A percentile compares a stretch with the other conserved stretches of the same genome.
phyloP scores from a whole-genome alignment of 192 early-diverging fungal genomes.

The Phlyctochytrium planicorne region DNA sequence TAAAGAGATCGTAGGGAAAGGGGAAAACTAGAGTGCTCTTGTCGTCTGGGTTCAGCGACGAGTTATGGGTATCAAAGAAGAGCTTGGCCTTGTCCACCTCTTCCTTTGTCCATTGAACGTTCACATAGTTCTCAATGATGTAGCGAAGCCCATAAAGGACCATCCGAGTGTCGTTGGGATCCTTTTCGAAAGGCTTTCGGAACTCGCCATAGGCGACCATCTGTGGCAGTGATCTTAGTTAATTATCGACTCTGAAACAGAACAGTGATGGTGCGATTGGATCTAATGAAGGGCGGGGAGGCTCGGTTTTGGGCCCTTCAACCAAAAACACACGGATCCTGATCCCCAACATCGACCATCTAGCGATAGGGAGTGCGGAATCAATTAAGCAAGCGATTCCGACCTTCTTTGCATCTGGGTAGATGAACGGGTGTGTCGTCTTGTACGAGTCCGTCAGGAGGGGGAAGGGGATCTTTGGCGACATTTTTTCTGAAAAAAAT shows the following conservation, averaged over 20 bases:
- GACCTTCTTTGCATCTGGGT: conserved; percentile 67
- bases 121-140: conserved; percentile 76
- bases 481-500: background rate
- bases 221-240: conserved; percentile 15
- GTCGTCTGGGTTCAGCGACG: conserved; percentile 32
- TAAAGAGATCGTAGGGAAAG: conserved; percentile 76
- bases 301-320: too few species aligned
- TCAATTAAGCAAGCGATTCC: too few species aligned
- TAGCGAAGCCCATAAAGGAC: conserved; percentile 85
- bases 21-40: conserved; percentile 51
- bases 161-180: conserved; percentile 68
- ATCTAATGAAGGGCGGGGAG: background rate
- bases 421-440: conserved; percentile 70
- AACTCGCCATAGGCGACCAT: conserved; percentile 85
- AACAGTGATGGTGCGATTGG: background rate
- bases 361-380: background rate
- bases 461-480: conserved; percentile 49
- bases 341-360: background rate
- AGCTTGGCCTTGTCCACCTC: conserved; percentile 66
- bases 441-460: conserved; percentile 89
- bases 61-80: conserved; percentile 78
- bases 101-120: conserved; percentile 61
- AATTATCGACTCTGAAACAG: background rate
- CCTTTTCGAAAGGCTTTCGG: conserved; percentile 64
- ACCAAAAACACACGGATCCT: background rate